Evolutionary conservation across 2,329 filamentous ascomycete species (phyloP), one percentile per base, ranked within the genome.

Genomic region (Ceratocystis albifundus): DNA sequence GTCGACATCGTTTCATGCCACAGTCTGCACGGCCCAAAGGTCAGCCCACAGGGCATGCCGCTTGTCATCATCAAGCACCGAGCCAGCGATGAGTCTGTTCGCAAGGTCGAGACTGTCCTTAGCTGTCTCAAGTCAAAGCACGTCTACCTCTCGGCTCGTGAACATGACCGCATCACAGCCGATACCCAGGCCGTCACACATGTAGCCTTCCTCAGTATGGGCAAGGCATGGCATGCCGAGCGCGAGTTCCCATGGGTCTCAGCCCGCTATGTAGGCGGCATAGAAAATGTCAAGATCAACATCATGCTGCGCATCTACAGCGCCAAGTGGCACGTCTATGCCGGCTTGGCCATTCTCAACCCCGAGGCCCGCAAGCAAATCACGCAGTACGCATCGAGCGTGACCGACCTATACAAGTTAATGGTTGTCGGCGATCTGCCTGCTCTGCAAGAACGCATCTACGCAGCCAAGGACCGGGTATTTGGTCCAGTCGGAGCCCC

Each of bases 301-400:
- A 86, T 97, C 71, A 97, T 91, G 71, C 80, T 99, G 70, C 91
- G 94, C 71, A 97, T 99, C 77, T 99, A 97, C 79, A 87, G 88
- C 68, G 96, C 96, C 76, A 99, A 97, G 76, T 99, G 95, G 95
- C 95, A 99, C 78, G 94, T 99, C 67, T 99, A 99, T 75, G 94
- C 94, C 22, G 94, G 94, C 0, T 86, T 99, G 7, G 94, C 95
- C 10, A 99, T 99, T 73, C 83, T 99, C 67, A 99, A 99, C 75
- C 94, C 94, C 0, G 88, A 91, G 67, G 94, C 94, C 2, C 89
- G 88, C 75, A 83, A 88, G 75, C 94, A 99, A 77, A 97, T 99
- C 72, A 84, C 88, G 66, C 92, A 97, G 79, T 99, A 97, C 75
- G 93, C 94, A 8, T 82, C 88, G 72, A 92, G 88, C 55, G 93